Evolutionary conservation across 768 basidiomycete species (phyloP), one percentile per base, ranked within the genome.

Genomic region (Suillus cothurnatus): DNA sequence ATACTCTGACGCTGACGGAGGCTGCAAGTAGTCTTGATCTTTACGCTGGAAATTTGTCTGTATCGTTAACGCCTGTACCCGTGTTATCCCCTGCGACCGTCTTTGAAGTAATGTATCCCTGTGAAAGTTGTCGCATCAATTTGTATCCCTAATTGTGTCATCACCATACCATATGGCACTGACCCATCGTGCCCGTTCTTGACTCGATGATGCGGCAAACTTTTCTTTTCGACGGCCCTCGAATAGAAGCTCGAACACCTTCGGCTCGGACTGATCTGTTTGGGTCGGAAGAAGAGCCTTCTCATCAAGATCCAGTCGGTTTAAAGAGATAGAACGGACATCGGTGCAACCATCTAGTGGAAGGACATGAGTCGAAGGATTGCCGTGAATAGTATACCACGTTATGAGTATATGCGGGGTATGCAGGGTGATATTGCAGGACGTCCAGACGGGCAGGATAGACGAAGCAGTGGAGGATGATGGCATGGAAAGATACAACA

Each of bases 141-240:
- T 28, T 32, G 39, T 8, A 59, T 66, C 12, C 39, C 2, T 15
- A 55, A 38, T 43, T 26, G 9, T 12, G 58, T 32, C 39, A 39
- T 38, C 28, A 32, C 14, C 81, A 71, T 73, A 91, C 91, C 91
- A 93, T 56, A 92, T 85, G 4, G 87, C 84, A 69, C 88, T 89
- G 59, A 93, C 83, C 91, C 91, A 93, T 11, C 82, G 82, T 4
- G 89, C 90, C 60, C 91, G 80, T 63, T 90, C 89, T 65, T 83
- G 81, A 32, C 86, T 82, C 26, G 86, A 86, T 12, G 78, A 73
- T 3, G 85, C 86, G 0, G 88, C 90, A 72, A 93, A 91, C 62
- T 80, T 85, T 71, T 91, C 88, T 61, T 75, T 79, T 4, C 74
- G 75, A 28, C 79, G 74, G 17, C 81, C 85, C 61, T 85, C 82